Base-by-base conservation (phyloP, 116 monocot species). In the Phalaenopsis hybrid region DNA sequence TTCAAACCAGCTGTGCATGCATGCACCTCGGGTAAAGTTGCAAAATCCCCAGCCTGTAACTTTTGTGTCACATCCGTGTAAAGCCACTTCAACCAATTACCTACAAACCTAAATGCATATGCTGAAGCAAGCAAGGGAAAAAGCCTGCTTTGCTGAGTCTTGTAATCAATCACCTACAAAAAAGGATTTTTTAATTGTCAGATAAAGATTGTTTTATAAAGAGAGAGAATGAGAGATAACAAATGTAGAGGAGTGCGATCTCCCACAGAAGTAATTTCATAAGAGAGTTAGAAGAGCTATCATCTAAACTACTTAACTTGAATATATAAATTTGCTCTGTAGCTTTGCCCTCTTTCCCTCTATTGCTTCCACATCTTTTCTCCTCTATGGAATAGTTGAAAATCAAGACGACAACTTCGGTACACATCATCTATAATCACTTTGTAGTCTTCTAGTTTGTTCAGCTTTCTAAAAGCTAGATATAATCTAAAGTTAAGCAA, bases 1-100 rank as follows among this genome's bases (percentile, higher is more conserved):
- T 99, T 99, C 85, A 99, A 85, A 57, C 99, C 99, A 89, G 99
- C 95, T n/a, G 99, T 99, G 86, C 99, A 99, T 23, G 99, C 99
- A 94, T 99, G 99, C 50, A 85, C 99, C 80, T 99, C 99, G 59
- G 94, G 89, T 77, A 99, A 85, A 51, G 99, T 99, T 50, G 99
- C 90, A 81, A 95, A 99, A 74, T 99, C 99, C 81, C 85, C 94
- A 12, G 89, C 86, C 85, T 93, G 88, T 48, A 99, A 84, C 82
- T 88, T 93, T 79, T 89, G 85, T n/a, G 86, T 94, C 68, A 99
- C 95, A 85, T 99, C 99, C 11, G 84, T 81, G 76, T 99, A 99
- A 49, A 99, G 89, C 92, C 93, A 92, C 59, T 95, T 91, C 82
- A 99, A 83, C 99, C 99, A 99, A 73, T 99, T 92, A 46, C 99